These are phyloP conservation scores for Debaryomyces subglobosus DNA, from an alignment of 1,139 yeast species.

Conservation along the genomic window DNA sequence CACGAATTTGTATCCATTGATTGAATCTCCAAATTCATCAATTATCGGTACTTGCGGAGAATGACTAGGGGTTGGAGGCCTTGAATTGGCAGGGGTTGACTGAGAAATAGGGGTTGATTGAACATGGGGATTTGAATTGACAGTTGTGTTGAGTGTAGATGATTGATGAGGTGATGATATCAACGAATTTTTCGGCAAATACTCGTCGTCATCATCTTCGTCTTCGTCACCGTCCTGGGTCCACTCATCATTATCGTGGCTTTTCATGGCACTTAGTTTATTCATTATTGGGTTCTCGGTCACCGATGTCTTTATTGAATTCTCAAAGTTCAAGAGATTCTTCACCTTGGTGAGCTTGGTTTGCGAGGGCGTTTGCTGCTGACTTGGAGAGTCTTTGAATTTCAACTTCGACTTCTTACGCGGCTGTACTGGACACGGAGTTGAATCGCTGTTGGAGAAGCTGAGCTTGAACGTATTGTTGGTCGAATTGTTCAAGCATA, in stretches of 20 bases:
- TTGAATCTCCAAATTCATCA: constrained; percentile 29
- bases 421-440: constrained; percentile 40
- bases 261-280: constrained; percentile 15
- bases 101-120: constrained; percentile 38
- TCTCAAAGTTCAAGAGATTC: constrained; percentile 26
- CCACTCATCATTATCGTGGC: constrained; percentile 12
- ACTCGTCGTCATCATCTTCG: constrained; percentile 13
- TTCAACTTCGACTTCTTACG: constrained; percentile 33
- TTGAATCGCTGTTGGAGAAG: constrained; percentile 34
- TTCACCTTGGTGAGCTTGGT: constrained; percentile 19
- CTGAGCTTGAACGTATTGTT: constrained; percentile 24
- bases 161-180: constrained; percentile 10
- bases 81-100: constrained; percentile 38
- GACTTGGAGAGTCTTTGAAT: constrained; percentile 18
- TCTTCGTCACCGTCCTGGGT: constrained; percentile 15
- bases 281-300: constrained; percentile 8
- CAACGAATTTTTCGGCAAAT: constrained; percentile 4
- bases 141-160: constrained; percentile 12
- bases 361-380: constrained; percentile 13
- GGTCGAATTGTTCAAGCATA: constrained; percentile 9
- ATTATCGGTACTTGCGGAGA: constrained; percentile 8
- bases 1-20: constrained; percentile 41
- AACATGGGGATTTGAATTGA: constrained; percentile 11
- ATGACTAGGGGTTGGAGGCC: constrained; percentile 28
- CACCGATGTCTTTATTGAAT: constrained; percentile 26